Conservation (phyloP, 805 yeast genomes). For the Ogataea zsoltii region DNA sequence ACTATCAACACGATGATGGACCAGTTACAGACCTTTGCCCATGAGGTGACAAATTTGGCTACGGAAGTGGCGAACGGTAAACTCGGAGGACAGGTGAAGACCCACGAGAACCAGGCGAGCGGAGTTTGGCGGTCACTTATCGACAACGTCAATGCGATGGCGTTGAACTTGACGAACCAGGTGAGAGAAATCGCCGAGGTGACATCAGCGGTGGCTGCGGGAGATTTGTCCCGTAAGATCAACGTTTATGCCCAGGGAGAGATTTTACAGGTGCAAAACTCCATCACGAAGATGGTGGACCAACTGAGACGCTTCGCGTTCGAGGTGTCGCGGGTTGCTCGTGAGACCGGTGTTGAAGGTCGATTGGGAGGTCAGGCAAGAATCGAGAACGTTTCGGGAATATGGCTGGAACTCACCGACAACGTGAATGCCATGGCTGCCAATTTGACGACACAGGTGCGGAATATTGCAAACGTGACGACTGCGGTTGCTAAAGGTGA, state of each 20-base stretch:
- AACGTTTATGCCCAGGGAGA: conserved; percentile 93
- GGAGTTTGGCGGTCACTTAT: conserved; percentile 88
- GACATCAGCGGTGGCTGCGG: conserved; percentile 84
- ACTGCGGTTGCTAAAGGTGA: conserved; percentile 88
- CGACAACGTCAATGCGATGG: conserved; percentile 87
- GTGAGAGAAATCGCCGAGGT: conserved; percentile 89
- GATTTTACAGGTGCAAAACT: conserved; percentile 79
- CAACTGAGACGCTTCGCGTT: conserved; percentile 80
- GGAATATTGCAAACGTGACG: conserved; percentile 84
- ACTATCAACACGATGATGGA: conserved; percentile 90
- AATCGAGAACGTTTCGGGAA: conserved; percentile 77
- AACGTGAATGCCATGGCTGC: conserved; percentile 90
- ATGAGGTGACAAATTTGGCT: conserved; percentile 81
- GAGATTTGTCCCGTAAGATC: conserved; percentile 79
- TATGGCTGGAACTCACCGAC: conserved; percentile 85
- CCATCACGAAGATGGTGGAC: conserved; percentile 87
- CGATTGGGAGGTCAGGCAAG: conserved; percentile 86
- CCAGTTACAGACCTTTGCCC: conserved; percentile 77
- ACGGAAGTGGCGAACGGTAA: conserved; percentile 91
- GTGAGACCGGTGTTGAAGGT: conserved; percentile 90
- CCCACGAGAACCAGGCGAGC: conserved; percentile 63
- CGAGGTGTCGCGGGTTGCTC: conserved; percentile 83
- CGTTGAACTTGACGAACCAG: conserved; percentile 80
- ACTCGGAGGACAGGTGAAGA: conserved; percentile 85
- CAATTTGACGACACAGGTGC: conserved; percentile 82